Percentiles rank a stretch among this genome's conserved stretches.
Evolutionary conservation across 176 grass and related monocot genomes (phyloP).

Genomic region (Avena sativa): DNA sequence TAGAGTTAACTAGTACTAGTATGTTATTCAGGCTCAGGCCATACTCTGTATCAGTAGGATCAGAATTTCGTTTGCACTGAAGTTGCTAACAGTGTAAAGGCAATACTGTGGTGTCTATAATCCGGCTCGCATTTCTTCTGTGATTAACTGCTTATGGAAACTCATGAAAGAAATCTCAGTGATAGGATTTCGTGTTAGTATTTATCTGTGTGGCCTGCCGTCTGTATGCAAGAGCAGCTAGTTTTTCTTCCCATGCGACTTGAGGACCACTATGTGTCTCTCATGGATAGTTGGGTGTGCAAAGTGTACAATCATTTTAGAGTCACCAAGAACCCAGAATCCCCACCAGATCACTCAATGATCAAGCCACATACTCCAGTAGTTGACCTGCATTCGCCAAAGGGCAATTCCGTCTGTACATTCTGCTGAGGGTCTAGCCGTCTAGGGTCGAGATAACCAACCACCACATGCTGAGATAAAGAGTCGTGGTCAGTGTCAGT

Average conservation of each 20-base stretch:
- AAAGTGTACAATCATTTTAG: neutral
- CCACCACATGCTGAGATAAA: neutral
- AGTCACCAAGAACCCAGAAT: neutral
- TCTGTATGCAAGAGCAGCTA: neutral
- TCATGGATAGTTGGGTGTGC: neutral
- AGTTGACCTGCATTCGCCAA: slow-evolving; percentile 13
- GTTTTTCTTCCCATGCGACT: neutral
- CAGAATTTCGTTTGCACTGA: neutral
- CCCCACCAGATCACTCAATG: neutral
- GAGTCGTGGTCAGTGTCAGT: slow-evolving; percentile 36
- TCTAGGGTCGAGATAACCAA: neutral
- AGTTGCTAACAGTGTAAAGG: neutral
- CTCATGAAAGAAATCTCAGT: neutral
- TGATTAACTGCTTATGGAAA: neutral
- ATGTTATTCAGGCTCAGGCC: neutral
- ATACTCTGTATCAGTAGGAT: neutral
- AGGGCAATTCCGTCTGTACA: neutral
- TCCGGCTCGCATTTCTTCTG: neutral
- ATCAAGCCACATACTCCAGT: neutral
- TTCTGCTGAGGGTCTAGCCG: neutral
- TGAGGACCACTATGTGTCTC: neutral
- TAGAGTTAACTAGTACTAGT: neutral
- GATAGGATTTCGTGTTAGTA: neutral
- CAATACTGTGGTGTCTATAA: neutral
- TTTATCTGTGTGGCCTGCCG: neutral